Conservation (phyloP, 805 yeast genomes). For the Starmerella stigmatis region DNA sequence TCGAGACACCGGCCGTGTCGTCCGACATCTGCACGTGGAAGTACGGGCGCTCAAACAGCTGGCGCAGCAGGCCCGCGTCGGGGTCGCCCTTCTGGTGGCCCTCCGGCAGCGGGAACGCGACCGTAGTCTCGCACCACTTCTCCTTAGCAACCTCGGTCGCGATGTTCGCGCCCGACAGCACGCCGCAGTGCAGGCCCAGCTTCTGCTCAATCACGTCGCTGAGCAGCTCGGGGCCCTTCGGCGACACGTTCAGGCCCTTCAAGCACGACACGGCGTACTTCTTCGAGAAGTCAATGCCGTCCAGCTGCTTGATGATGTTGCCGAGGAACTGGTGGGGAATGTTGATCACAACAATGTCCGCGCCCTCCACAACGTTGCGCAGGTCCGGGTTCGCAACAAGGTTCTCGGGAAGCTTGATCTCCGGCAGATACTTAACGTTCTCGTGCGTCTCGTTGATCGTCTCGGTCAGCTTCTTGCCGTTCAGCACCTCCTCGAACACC, state of each 20-base stretch:
- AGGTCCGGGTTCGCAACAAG: slow-evolving; percentile 80
- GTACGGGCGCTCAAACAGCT: slow-evolving; percentile 91
- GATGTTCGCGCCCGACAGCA: slow-evolving; percentile 90
- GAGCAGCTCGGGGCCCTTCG: slow-evolving; percentile 73
- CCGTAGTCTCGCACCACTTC: slow-evolving; percentile 96
- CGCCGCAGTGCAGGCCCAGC: slow-evolving; percentile 88
- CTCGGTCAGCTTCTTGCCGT: slow-evolving; percentile 74
- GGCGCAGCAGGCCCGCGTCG: slow-evolving; percentile 60
- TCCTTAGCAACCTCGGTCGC: slow-evolving; percentile 95
- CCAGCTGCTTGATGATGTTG: slow-evolving; percentile 61
- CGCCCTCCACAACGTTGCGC: slow-evolving; percentile 60
- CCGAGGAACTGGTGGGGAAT: slow-evolving; percentile 94
- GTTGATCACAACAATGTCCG: slow-evolving; percentile 84
- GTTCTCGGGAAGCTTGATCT: slow-evolving; percentile 73
- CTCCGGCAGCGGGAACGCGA: slow-evolving; percentile 70
- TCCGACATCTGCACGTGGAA: slow-evolving; percentile 90
- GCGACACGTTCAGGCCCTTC: slow-evolving; percentile 85
- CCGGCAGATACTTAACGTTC: slow-evolving; percentile 91
- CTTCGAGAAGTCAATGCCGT: slow-evolving; percentile 58
- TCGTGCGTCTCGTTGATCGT: slow-evolving; percentile 85
- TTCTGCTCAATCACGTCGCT: slow-evolving; percentile 69
- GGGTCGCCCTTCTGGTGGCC: slow-evolving; percentile 66
- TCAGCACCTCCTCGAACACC: slow-evolving; percentile 77
- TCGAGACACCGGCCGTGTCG: slow-evolving; percentile 92
- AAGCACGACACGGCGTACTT: slow-evolving; percentile 89